Conservation (phyloP, 2,329 filamentous ascomycete genomes). For the Colletotrichum brevisporum region DNA sequence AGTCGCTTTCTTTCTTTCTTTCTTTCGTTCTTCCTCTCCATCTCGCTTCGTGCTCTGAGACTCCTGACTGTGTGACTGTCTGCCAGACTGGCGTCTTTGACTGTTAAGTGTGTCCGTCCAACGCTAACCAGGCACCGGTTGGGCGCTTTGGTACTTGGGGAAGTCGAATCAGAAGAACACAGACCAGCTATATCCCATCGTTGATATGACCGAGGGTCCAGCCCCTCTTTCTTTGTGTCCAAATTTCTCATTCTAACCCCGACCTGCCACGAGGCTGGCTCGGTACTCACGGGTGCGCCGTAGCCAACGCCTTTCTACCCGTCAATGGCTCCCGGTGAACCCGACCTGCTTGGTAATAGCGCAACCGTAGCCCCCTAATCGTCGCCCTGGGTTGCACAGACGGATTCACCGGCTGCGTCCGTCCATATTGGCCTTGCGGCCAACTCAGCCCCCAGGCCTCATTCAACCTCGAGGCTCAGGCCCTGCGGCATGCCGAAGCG, state of each 20-base stretch:
- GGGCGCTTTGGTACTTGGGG: background rate
- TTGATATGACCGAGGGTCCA: background rate
- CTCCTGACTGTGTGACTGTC: background rate
- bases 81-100: conserved; percentile 3
- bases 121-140: conserved; percentile 8
- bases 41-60: too few species aligned
- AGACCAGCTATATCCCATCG: conserved; percentile 7
- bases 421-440: conserved; percentile 13
- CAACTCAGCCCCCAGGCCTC: background rate
- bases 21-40: background rate
- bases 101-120: background rate
- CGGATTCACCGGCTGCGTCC: conserved; percentile 19
- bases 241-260: background rate
- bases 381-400: conserved; percentile 19
- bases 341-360: conserved; percentile 1
- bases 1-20: background rate
- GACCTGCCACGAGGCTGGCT: conserved; percentile 22
- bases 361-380: background rate
- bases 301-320: conserved; percentile 9
- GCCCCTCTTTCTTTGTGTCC: background rate
- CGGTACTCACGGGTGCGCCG: conserved; percentile 16
- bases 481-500: conserved; percentile 7
- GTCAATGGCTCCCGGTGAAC: conserved; percentile 28
- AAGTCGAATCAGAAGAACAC: conserved; percentile 2
- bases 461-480: background rate